Evolutionary conservation across 208 protist genomes (phyloP), one percentile per base, ranked within the genome.

Genomic region (Leishmania martiniquensis): DNA sequence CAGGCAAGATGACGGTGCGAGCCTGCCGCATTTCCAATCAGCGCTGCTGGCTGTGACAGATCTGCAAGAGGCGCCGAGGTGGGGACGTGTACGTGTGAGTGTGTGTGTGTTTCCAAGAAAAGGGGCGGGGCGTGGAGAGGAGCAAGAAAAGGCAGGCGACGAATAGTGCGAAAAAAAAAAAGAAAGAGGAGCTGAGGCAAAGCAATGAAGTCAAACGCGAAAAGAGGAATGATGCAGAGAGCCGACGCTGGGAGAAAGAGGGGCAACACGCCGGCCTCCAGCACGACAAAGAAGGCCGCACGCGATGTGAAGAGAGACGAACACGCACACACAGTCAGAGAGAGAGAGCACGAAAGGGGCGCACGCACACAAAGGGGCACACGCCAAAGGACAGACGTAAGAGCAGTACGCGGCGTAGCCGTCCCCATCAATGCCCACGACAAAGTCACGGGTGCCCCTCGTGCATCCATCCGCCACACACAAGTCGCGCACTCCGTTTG

Each of bases 91-190:
- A 34, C 60, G 62, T 67, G 39, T 44, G 39, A 9, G 62, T 22
- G 20, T 12, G 60, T 44, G 60, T 66, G 57, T 25, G 25, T 44
- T 10, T 44, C 32, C 34, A 45, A 67, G 62, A 32, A 20, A 29
- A 67, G 39, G 62, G 62, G 62, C 9, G 37, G 25, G 44, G 29
- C 25, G 55, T 7, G 32, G 51, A 81, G 55, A 84, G 63, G 71
- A 42, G 45, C 49, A 60, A 68, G 32, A 57, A 71, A 68, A 71
- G 45, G 49, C n/a, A 81, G 32, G 34, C 42, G 57, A 20, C 32
- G 71, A 20, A 71, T 47, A 84, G 54, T 66, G 39, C 29, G 52
- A 78, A 73, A 79, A n/a, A 77, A 55, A 65, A 47, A 59, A 70
- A 68, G 70, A 66, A 47, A 52, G n/a, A n/a, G 63, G 32, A 72